phyloP scores from a whole-genome alignment of 2,329 filamentous ascomycete genomes.

The Diaporthe caulivora region DNA sequence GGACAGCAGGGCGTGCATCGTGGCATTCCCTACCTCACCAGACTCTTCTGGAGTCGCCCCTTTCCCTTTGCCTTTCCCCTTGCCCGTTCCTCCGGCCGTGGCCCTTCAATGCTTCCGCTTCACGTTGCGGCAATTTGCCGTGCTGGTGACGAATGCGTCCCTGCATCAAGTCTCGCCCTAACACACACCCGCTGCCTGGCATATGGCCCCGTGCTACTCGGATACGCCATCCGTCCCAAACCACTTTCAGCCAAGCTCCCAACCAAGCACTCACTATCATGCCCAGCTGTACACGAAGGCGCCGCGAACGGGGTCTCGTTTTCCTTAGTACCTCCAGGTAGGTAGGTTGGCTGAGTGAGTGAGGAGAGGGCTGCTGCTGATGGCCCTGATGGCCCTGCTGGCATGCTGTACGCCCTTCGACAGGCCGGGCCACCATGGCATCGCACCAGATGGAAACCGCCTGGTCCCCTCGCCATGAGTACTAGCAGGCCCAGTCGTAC shows the following conservation, averaged over 20 bases:
- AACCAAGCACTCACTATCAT: conserved; percentile 30
- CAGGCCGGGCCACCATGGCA: conserved; percentile 9
- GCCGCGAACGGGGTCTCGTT: conserved; percentile 24
- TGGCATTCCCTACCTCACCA: background rate
- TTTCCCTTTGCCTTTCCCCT: background rate
- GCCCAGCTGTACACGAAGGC: conserved; percentile 28
- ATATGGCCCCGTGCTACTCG: background rate
- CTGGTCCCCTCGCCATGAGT: conserved; percentile 7
- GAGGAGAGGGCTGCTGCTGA: too few relatives aligned
- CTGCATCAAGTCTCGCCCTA: conserved; percentile 8
- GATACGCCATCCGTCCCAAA: conserved; percentile 17
- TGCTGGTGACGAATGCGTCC: conserved; percentile 29
- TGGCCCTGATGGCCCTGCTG: background rate
- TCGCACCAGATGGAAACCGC: background rate
- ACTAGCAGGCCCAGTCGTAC: conserved; percentile 4
- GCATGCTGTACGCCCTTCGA: background rate
- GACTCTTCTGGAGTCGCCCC: background rate
- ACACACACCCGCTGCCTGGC: background rate
- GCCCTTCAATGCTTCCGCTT: conserved; percentile 23
- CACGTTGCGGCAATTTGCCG: conserved; percentile 16
- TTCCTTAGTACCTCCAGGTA: conserved; percentile 5
- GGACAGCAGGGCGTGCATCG: conserved; percentile 2
- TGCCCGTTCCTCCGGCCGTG: background rate
- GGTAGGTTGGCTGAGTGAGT: background rate
- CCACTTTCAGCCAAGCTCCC: conserved; percentile 30